Percentiles rank a stretch among this genome's conserved stretches.
These are phyloP conservation scores for Phialophora verrucosa DNA, from an alignment of 2,329 filamentous ascomycete species.

Conservation along the genomic window DNA sequence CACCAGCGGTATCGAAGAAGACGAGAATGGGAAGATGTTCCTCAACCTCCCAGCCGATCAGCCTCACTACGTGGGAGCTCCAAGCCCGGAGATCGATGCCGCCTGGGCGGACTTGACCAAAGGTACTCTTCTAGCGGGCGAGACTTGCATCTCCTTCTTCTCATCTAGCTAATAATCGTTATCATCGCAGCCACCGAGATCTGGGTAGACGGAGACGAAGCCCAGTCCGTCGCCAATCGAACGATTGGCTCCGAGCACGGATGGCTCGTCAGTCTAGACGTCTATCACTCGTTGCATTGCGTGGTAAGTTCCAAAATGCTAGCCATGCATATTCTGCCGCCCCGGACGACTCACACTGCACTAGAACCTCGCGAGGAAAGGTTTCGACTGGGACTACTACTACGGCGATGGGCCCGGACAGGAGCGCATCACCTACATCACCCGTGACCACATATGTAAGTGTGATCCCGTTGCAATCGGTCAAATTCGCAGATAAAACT, in stretches of 20 bases:
- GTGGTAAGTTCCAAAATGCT: not conserved
- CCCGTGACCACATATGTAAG: slow-evolving; percentile 2
- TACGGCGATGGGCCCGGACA: not conserved
- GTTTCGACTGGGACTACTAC: slow-evolving; percentile 2
- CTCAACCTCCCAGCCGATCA: not conserved
- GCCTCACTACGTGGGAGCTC: not conserved
- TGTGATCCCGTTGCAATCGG: not conserved
- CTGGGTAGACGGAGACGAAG: not conserved
- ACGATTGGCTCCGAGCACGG: not conserved
- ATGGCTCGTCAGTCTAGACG: slow-evolving; percentile 3
- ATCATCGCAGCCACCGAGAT: not conserved
- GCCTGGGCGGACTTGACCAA: not conserved
- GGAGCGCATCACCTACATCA: not conserved
- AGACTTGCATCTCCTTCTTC: too few species aligned
- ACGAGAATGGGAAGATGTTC: not conserved
- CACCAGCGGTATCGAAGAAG: slow-evolving; percentile 1
- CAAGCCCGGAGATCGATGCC: not conserved
- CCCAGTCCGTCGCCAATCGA: not conserved
- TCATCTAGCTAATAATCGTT: too few species aligned
- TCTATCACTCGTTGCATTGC: not conserved
- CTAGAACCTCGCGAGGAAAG: slow-evolving; percentile 2
- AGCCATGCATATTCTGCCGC: not conserved
- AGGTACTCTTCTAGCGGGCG: not conserved
- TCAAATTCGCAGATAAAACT: too few species aligned
- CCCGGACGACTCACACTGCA: not conserved